Evolutionary conservation across 192 early-diverging fungal genomes (phyloP).

Genomic region (Umbelopsis vinacea): DNA sequence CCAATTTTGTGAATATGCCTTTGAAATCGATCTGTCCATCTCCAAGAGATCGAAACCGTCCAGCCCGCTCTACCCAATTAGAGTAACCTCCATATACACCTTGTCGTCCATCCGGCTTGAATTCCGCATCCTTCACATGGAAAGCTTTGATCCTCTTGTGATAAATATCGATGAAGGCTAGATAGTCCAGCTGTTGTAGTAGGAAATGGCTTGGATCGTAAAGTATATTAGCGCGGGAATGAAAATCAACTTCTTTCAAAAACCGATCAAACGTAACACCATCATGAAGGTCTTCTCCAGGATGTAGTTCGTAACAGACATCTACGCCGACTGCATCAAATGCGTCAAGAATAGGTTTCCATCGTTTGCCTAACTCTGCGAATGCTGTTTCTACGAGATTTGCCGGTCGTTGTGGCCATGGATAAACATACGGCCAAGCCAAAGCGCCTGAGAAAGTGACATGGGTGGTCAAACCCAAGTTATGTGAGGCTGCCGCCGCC

Average conservation of each 20-base stretch:
- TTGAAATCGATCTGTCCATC: conserved; percentile 10
- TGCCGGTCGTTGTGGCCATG: conserved; percentile 7
- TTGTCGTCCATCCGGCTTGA: not conserved
- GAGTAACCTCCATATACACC: conserved; percentile 13
- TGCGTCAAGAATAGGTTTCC: not conserved
- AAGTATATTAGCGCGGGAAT: conserved; percentile 1
- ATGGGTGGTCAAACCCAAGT: not conserved
- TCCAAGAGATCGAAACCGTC: conserved; percentile 2
- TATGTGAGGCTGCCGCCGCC: not conserved
- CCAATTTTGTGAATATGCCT: conserved; percentile 10
- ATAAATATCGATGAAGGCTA: conserved; percentile 11
- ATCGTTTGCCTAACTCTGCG: not conserved
- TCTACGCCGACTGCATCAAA: not conserved
- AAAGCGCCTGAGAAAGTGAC: not conserved
- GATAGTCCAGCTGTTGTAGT: conserved; percentile 8
- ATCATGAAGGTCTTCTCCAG: conserved; percentile 19
- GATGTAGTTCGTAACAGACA: conserved; percentile 17
- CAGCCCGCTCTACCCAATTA: conserved; percentile 6
- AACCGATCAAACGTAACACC: conserved; percentile 13
- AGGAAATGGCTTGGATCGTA: conserved; percentile 13
- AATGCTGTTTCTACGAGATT: not conserved
- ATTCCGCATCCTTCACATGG: conserved; percentile 15
- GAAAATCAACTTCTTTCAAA: not conserved
- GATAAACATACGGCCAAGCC: conserved; percentile 9
- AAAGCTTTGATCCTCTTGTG: conserved; percentile 10